Evolutionary conservation across 768 basidiomycete species (phyloP), one percentile per base, ranked within the genome.

Genomic region (Podaxis sp.): DNA sequence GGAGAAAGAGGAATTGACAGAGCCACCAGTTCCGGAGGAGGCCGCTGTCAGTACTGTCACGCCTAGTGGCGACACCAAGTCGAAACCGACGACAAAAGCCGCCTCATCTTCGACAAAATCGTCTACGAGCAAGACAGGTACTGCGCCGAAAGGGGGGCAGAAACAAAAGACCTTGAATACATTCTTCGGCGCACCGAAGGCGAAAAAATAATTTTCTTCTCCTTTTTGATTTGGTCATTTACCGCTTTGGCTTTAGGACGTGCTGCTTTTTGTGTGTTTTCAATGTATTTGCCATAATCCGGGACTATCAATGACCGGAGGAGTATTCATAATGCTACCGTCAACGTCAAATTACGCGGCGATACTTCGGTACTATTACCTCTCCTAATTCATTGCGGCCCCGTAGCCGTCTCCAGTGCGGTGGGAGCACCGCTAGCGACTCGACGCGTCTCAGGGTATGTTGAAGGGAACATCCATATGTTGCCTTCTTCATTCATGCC

Each of bases 141-240:
- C 49, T 11, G 40, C 36, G 36, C 1, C 59, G 36, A 62, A 50
- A 47, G 54, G 55, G 4, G 61, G 22, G 9, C 61, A 50, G 54
- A 62, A 62, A 46, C 61, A 62, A 22, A 56, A 56, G 49, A 59
- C 56, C n/a, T 33, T 57, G 29, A 47, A 46, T 38, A 59, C 50
- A 6, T 63, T 66, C 47, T 66, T 66, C 51, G 63, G 63, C 22
- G 54, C 50, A 17, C 63, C 63, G 46, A 66, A 59, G 29, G 25
- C 60, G 19, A 63, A 59, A 49, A 61, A 62, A 61, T 66, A 15
- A 24, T n/a, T 24, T 33, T 54, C 13, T 47, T 43, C 12, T 53
- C 15, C 46, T 37, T 37, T 62, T 55, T 47, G 15, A 46, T 15
- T 13, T 50, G 47, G 55, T 8, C 33, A 24, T 55, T 60, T 22